Conservation (phyloP, 2,329 filamentous ascomycete species). For the Monosporascus sp. region DNA sequence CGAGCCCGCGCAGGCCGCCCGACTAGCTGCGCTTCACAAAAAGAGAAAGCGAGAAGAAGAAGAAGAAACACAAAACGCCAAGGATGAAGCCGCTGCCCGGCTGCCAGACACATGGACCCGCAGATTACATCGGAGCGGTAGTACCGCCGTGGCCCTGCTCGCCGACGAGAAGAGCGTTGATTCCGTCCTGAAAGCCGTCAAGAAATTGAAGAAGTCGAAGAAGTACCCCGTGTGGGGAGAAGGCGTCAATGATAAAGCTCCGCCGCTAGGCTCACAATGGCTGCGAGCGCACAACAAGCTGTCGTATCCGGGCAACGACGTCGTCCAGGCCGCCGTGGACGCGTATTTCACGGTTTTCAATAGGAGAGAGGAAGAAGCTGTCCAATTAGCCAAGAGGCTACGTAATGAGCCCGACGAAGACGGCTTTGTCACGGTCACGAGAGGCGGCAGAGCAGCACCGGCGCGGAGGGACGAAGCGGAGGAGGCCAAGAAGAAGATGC, state of each 20-base stretch:
- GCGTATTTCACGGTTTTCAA: constrained; percentile 82
- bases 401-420: constrained; percentile 86
- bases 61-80: constrained; percentile 33
- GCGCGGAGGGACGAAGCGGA: constrained; percentile 68
- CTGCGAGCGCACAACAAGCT: constrained; percentile 63
- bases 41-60: constrained; percentile 43
- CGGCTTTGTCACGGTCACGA: constrained; percentile 87
- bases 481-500: constrained; percentile 51
- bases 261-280: constrained; percentile 52
- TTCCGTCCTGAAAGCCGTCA: constrained; percentile 68
- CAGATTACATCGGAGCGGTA: constrained; percentile 64
- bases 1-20: constrained; percentile 39
- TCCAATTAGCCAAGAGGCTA: constrained; percentile 55
- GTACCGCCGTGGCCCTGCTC: constrained; percentile 74
- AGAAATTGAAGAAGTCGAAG: constrained; percentile 54
- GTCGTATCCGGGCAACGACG: constrained; percentile 60
- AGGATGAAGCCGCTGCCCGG: constrained; percentile 52
- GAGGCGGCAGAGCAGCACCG: constrained; percentile 69
- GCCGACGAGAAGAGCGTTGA: constrained; percentile 78
- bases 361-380: constrained; percentile 60
- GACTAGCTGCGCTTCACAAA: constrained; percentile 36
- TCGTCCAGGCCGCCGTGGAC: constrained; percentile 71
- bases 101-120: constrained; percentile 72
- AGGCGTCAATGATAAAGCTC: constrained; percentile 50
- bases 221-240: constrained; percentile 64